phyloP scores from a whole-genome alignment of 2,329 filamentous ascomycete genomes.

The Thyridium curvatum region DNA sequence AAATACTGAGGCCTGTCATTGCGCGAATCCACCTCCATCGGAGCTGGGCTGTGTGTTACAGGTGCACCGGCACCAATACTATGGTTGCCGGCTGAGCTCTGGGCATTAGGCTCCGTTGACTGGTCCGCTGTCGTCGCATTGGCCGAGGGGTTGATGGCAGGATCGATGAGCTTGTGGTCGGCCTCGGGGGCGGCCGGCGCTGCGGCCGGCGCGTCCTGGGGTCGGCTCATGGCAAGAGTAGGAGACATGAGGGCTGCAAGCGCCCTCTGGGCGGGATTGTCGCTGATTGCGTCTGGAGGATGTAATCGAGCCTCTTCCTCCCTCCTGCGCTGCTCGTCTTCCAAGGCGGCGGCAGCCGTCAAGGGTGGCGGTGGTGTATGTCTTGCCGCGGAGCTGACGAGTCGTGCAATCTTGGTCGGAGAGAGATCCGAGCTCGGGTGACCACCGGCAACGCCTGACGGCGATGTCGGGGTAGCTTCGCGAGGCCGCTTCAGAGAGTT shows the following conservation, averaged over 20 bases:
- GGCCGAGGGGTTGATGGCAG: constrained; percentile 21
- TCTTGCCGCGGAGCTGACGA: constrained; percentile 29
- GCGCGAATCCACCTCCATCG: constrained; percentile 48
- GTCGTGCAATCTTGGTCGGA: constrained; percentile 47
- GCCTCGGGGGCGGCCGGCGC: constrained; percentile 33
- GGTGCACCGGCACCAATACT: constrained; percentile 32
- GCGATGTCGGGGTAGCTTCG: constrained; percentile 37
- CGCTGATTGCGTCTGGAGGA: constrained; percentile 35
- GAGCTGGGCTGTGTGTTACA: constrained; percentile 43
- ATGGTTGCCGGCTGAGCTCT: constrained; percentile 30
- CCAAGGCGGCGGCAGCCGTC: constrained; percentile 47
- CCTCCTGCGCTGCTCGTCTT: constrained; percentile 44
- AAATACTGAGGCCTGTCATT: constrained; percentile 20
- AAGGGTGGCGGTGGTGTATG: constrained; percentile 37
- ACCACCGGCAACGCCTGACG: constrained; percentile 19
- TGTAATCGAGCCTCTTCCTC: constrained; percentile 36
- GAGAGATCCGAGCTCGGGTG: constrained; percentile 33
- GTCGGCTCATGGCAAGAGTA: constrained; percentile 46
- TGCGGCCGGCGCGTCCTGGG: constrained; percentile 41
- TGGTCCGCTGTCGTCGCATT: constrained; percentile 28
- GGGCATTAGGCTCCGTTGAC: constrained; percentile 32
- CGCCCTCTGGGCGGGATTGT: constrained; percentile 47
- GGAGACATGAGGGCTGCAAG: constrained; percentile 48
- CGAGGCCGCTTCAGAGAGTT: constrained; percentile 40
- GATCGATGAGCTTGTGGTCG: constrained; percentile 27